phyloP scores from a whole-genome alignment of 2,329 filamentous ascomycete genomes.

The Aspergillus terreus region DNA sequence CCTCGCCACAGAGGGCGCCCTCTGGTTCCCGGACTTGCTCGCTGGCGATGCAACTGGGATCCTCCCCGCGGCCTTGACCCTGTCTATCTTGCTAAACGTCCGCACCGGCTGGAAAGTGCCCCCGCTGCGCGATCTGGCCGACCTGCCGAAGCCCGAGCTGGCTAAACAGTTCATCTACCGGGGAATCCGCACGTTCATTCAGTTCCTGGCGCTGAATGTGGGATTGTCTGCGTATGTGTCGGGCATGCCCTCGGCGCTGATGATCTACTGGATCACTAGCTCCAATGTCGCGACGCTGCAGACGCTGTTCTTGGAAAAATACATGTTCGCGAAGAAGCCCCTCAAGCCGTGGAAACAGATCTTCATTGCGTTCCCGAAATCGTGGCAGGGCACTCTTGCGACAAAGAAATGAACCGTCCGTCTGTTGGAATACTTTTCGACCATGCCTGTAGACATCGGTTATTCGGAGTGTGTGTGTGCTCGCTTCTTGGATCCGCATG shows the following conservation, averaged over 20 bases:
- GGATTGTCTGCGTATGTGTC: constrained; percentile 27
- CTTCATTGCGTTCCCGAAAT: constrained; percentile 25
- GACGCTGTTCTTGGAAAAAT: constrained; percentile 34
- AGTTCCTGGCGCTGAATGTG: constrained; percentile 38
- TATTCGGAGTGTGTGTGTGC: not conserved
- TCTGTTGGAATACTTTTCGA: not conserved
- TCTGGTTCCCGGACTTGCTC: constrained; percentile 60
- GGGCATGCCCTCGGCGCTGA: constrained; percentile 42
- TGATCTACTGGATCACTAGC: constrained; percentile 51
- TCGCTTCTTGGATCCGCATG: not conserved
- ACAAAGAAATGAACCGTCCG: not conserved
- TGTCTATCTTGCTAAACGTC: constrained; percentile 49
- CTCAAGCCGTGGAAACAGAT: constrained; percentile 29
- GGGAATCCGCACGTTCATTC: constrained; percentile 28
- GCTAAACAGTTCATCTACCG: constrained; percentile 19
- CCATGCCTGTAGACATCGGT: too few relatives aligned
- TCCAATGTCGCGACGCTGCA: constrained; percentile 41
- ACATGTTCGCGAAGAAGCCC: constrained; percentile 34
- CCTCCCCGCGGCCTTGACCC: constrained; percentile 49
- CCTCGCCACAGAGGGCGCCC: constrained; percentile 53
- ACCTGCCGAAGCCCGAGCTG: constrained; percentile 26
- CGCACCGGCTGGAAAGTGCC: constrained; percentile 26
- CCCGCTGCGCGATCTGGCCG: constrained; percentile 17
- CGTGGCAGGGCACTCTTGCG: not conserved
- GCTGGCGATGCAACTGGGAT: constrained; percentile 49